Conservation (phyloP, 495 filamentous ascomycete genomes). For the Annulohypoxylon maeteangense region DNA sequence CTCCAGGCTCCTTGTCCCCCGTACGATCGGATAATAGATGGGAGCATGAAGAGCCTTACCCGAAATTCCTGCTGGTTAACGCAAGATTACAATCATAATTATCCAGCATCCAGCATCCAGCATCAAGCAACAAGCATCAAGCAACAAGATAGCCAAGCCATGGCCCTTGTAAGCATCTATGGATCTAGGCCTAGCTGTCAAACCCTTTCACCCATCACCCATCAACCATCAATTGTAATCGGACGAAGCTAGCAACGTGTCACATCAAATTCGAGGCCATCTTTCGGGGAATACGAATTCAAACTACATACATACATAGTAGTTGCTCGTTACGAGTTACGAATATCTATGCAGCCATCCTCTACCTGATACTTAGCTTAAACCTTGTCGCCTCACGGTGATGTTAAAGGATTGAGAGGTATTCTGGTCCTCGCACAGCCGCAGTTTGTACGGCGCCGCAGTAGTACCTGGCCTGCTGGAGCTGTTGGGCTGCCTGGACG, state of each 20-base stretch:
- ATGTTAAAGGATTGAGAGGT: slow-evolving; percentile 1
- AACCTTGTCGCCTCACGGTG: slow-evolving; percentile 18
- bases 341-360: slow-evolving; percentile 7
- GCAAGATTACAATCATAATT: not conserved
- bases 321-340: slow-evolving; percentile 11
- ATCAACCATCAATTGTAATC: slow-evolving; percentile 22
- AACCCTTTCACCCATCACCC: not conserved
- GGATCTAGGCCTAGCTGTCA: not conserved
- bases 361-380: slow-evolving; percentile 25
- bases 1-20: not conserved
- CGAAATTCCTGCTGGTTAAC: not conserved
- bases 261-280: slow-evolving; percentile 10
- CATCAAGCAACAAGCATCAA: too few species aligned
- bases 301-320: too few species aligned
- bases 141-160: not conserved
- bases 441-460: not conserved
- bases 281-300: slow-evolving; percentile 15
- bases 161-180: not conserved
- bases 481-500: too few species aligned
- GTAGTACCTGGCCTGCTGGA: too few species aligned
- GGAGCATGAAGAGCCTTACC: not conserved
- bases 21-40: slow-evolving; percentile 5
- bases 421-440: slow-evolving; percentile 23
- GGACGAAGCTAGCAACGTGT: slow-evolving; percentile 9
- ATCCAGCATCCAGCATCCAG: too few species aligned